Base-by-base conservation (phyloP, 805 yeast genomes). In the Candida railenensis region DNA sequence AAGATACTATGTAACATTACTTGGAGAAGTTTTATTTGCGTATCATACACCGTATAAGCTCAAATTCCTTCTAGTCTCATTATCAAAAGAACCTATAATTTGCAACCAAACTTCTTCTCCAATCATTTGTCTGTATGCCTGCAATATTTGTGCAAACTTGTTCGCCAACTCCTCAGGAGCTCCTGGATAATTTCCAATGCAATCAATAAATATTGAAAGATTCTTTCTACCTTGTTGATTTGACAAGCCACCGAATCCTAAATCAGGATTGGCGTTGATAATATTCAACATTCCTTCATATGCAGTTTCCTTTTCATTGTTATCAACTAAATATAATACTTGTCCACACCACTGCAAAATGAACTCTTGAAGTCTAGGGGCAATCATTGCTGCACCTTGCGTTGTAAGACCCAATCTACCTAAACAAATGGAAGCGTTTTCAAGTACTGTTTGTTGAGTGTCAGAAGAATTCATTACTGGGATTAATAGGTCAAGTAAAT, bases 231-330 rank as follows among this genome's bases (percentile, higher is more conserved):
- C 80, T 44, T 71, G 72, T 15, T 64, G 65, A 50, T 71, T 78
- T 28, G 67, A 62, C 41, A 71, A 61, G 2, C 73, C 74, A 0
- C 80, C 76, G 40, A 88, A 67, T 0, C 83, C 86, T 25, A 58
- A 61, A 30, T 77, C 74, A 2, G 96, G 96, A 57, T 85, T 83
- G n/a, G 66, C 61, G 33, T 75, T 73, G 15, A 92, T 71, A 25
- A 83, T 77, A 46, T 78, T 79, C 59, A 90, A 76, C 82, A 94
- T 86, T 2, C 99, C 99, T 54, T 76, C 76, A 61, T 87, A 89
- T 1, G 96, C 85, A 9, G 90, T 77, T 51, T 88, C 96, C 66
- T 94, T 94, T 63, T 94, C 99, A 44, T 83, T 87, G 48, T 90
- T 83, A 53, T 88, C 94, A 37, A 81, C 84, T 45, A 89, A 71